Evolutionary conservation across 148 eudicot genomes (phyloP), one percentile per base, ranked within the genome.

Genomic region (Drosera capensis): DNA sequence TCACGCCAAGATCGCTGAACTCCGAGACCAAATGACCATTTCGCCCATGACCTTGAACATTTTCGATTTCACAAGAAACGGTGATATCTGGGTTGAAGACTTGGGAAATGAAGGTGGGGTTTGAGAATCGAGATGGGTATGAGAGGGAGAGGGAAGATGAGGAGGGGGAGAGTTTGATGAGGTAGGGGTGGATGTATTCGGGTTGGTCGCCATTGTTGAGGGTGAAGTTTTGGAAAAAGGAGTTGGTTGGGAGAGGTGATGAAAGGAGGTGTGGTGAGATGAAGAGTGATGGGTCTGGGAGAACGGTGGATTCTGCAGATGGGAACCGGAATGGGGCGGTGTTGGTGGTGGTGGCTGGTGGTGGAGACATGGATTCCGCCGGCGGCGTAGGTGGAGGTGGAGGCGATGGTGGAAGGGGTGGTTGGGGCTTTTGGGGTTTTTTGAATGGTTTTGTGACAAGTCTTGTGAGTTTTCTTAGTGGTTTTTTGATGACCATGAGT

Each of bases 151-250:
- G 78, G 0, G 87, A 63, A 6, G 93, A 73, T 30, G 43, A 63
- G 8, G 93, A 73, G 36, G 43, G 54, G 6, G 82, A 60, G n/a
- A 93, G 73, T 31, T 65, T 67, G 49, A 90, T 38, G 25, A 78
- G 64, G n/a, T 90, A 90, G 0, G 99, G 99, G 39, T 90, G 95
- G 24, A 90, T 68, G 66, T 71, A 85, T 36, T 90, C 99, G 0
- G 93, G 94, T 52, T 90, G 95, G 28, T 85, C 93, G 45, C 94
- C 95, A 49, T 75, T 78, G 60, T 90, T 85, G 0, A 90, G 75
- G 51, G 67, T 78, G 22, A 84, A 73, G 67, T 90, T 90, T 38
- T 90, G 95, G 67, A 90, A 90, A 60, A 85, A 85, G 2, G 95
- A 73, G 45, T 85, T 90, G 0, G 99, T 90, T 19, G 99, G 99